Evolutionary conservation across 768 basidiomycete species (phyloP).

Genomic region (Porphyrellus cyaneotinctus): DNA sequence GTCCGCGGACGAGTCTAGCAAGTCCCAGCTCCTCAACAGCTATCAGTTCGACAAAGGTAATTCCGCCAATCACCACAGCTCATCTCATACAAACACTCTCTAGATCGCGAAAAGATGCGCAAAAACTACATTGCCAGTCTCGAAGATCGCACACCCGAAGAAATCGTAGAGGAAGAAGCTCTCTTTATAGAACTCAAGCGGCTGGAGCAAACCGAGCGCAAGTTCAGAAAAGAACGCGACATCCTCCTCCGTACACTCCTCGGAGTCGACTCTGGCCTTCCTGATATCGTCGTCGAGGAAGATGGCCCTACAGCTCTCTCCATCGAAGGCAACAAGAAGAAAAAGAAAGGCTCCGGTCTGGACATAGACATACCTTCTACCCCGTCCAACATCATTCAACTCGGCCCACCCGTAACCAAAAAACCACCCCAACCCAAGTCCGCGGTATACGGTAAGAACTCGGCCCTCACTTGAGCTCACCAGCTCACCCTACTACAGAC

Average conservation of each 20-base stretch:
- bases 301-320: constrained; percentile 50
- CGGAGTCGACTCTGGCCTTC: constrained; percentile 83
- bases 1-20: constrained; percentile 73
- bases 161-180: constrained; percentile 93
- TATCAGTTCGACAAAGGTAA: constrained; percentile 88
- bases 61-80: too few species aligned
- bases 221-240: constrained; percentile 85
- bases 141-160: constrained; percentile 83
- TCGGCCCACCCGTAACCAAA: constrained; percentile 36
- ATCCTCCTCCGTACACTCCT: constrained; percentile 79
- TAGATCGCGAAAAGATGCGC: constrained; percentile 83
- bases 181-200: constrained; percentile 90
- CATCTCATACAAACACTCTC: neutral
- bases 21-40: constrained; percentile 60
- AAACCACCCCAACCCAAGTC: constrained; percentile 48
- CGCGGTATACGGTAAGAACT: constrained; percentile 51
- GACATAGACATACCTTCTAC: constrained; percentile 35
- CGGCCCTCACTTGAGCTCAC: neutral
- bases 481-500: constrained; percentile 42
- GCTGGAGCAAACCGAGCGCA: constrained; percentile 88
- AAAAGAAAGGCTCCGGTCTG: constrained; percentile 35
- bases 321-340: constrained; percentile 51
- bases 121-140: constrained; percentile 85
- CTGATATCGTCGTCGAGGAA: constrained; percentile 62
- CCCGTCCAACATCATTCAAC: constrained; percentile 35